A percentile compares a stretch with the other conserved stretches of the same genome.
Evolutionary conservation across 257 asterid species (phyloP).

Genomic region (Voacanga thouarsii): DNA sequence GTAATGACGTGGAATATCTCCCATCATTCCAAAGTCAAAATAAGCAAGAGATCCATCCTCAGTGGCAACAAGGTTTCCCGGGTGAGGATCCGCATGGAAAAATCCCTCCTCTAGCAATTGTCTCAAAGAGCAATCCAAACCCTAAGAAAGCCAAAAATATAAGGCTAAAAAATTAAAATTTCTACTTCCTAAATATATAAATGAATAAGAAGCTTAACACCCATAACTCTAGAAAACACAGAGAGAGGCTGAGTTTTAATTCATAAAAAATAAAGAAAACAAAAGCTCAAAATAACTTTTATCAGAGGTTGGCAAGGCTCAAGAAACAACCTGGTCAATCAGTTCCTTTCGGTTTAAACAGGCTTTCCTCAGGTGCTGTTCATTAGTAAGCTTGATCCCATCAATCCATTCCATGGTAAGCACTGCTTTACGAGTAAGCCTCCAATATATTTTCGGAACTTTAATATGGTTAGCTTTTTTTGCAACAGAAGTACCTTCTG

Average conservation of each 20-base stretch:
- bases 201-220: not conserved
- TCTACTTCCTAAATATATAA: not conserved
- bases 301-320: conserved; percentile 1
- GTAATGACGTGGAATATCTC: conserved; percentile 92
- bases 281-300: not conserved
- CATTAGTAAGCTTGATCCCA: conserved; percentile 90
- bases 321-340: conserved; percentile 67
- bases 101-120: conserved; percentile 97
- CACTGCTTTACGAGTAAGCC: conserved; percentile 75
- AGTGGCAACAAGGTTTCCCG: conserved; percentile 95
- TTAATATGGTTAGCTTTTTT: conserved; percentile 52
- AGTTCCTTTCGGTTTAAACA: conserved; percentile 68
- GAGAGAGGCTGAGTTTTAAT: not conserved
- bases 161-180: not conserved
- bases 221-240: not conserved
- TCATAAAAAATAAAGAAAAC: not conserved
- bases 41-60: conserved; percentile 89
- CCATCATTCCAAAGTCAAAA: conserved; percentile 99
- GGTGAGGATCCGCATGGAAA: conserved; percentile 99
- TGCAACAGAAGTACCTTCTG: conserved; percentile 23
- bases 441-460: conserved; percentile 95
- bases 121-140: conserved; percentile 87
- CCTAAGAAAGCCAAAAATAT: conserved; percentile 39
- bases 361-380: conserved; percentile 64
- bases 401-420: conserved; percentile 99